A percentile compares a stretch with the other conserved stretches of the same genome.
These are phyloP conservation scores for Neoascochyta sp. DNA, from an alignment of 2,329 filamentous ascomycete species.

Conservation along the genomic window DNA sequence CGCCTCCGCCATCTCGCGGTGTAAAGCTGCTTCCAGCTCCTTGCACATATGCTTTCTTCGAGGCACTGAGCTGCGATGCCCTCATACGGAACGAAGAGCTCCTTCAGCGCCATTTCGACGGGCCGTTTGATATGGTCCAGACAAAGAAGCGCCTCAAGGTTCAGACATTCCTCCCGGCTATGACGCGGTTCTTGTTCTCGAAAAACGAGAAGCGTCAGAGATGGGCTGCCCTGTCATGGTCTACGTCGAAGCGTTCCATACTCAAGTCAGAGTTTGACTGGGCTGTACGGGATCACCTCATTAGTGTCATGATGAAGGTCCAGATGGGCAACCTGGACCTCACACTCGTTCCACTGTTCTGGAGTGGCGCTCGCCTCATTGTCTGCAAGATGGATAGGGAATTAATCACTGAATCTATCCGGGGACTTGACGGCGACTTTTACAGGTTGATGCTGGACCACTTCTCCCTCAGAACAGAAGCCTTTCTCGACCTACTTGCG, in stretches of 20 bases:
- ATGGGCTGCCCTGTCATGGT: conserved; percentile 69
- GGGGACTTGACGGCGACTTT: conserved; percentile 71
- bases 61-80: conserved; percentile 78
- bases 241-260: conserved; percentile 61
- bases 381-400: conserved; percentile 69
- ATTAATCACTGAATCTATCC: conserved; percentile 72
- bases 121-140: conserved; percentile 77
- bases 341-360: conserved; percentile 66
- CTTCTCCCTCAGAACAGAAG: conserved; percentile 51
- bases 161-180: conserved; percentile 71
- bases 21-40: conserved; percentile 52
- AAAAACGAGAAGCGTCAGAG: conserved; percentile 58
- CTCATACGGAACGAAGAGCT: conserved; percentile 61
- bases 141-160: conserved; percentile 75
- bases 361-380: conserved; percentile 72
- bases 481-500: conserved; percentile 66
- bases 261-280: conserved; percentile 77
- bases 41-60: conserved; percentile 78
- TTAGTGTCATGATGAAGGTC: conserved; percentile 62
- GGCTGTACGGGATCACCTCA: conserved; percentile 72
- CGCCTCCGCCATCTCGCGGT: conserved; percentile 50
- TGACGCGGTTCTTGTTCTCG: conserved; percentile 81
- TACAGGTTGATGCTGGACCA: conserved; percentile 60
- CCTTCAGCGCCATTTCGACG: conserved; percentile 65
- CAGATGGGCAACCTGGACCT: conserved; percentile 52